Percentiles rank a stretch among this genome's conserved stretches.
Evolutionary conservation across 768 basidiomycete genomes (phyloP).

Genomic region (Termitomyces titanicus): DNA sequence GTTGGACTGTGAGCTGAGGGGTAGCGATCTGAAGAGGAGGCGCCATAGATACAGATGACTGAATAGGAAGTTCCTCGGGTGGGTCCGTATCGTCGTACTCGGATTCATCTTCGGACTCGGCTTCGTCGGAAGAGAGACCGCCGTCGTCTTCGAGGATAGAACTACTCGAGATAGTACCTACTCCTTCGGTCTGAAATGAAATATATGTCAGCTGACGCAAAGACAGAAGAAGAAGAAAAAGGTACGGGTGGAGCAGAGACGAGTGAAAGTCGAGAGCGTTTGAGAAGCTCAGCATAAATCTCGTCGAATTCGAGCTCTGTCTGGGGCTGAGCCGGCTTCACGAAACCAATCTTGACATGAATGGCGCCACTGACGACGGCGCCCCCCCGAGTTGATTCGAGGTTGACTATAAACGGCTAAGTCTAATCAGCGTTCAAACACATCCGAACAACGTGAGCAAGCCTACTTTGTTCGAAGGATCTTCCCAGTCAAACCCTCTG

Average conservation of each 20-base stretch:
- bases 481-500: conserved; percentile 50
- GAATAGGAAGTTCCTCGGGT: neutral
- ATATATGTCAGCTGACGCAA: neutral
- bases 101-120: conserved; percentile 23
- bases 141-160: conserved; percentile 74
- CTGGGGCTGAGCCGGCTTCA: conserved; percentile 38
- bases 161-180: conserved; percentile 77
- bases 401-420: conserved; percentile 20
- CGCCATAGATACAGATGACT: neutral
- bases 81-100: neutral
- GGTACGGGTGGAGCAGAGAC: conserved; percentile 79
- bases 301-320: conserved; percentile 51
- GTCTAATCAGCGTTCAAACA: too few species aligned
- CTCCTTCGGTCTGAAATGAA: conserved; percentile 67
- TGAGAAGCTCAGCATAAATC: conserved; percentile 60
- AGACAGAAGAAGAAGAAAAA: conserved; percentile 24
- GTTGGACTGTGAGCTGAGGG: conserved; percentile 4
- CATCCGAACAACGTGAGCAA: neutral
- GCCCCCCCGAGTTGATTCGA: conserved; percentile 39
- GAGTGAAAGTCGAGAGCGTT: conserved; percentile 59
- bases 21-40: neutral
- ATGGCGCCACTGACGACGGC: conserved; percentile 38
- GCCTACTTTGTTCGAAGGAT: conserved; percentile 66
- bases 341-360: conserved; percentile 45
- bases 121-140: conserved; percentile 53